Base-by-base conservation (phyloP, 139 green algal genomes). In the Pedinophyceae sp. region DNA sequence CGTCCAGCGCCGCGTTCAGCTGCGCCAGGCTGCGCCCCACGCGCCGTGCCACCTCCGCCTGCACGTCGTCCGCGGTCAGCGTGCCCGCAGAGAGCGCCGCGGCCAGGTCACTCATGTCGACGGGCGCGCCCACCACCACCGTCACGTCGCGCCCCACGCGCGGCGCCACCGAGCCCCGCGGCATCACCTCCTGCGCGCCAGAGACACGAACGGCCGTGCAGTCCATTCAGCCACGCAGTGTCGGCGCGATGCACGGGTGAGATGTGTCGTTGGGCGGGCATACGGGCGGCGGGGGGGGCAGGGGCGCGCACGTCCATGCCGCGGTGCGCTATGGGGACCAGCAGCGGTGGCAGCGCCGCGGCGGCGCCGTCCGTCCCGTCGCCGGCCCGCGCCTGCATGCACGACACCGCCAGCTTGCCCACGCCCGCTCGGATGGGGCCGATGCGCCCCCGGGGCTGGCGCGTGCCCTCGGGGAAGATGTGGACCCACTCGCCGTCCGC, bases 391-490 rank as follows among this genome's bases (percentile, higher is more conserved):
- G 20, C 41, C 54, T 54, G 27, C 29, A 28, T 23, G 48, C 68
- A 76, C 0, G 69, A 64, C 1, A 74, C 77, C 27, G 84, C 75
- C 59, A 90, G 58, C 30, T 73, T 69, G 7, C 79, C 85, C 19
- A 94, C 75, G 22, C 85, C 85, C 58, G 78, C 72, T 41, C 77
- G 66, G 24, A 80, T 68, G n/a, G 72, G 63, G 3, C 64, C 57
- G 63, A 95, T 66, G 6, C 25, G 58, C 19, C 76, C 83, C 26
- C 83, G 67, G 0, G 57, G 60, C 26, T 61, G 77, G 48, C 86
- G 75, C 10, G 78, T 94, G 60, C 86, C 86, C 64, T 95, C 86
- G 0, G 86, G 86, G 52, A 95, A 95, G 19, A 95, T 81, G 74
- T 95, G 86, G 53, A 95, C 81, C 86, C 86, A 95, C 27, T 89